A percentile compares a stretch with the other conserved stretches of the same genome.
These are phyloP conservation scores for Hymenoscyphus salicellus DNA, from an alignment of 2,329 filamentous ascomycete genomes.

Conservation along the genomic window DNA sequence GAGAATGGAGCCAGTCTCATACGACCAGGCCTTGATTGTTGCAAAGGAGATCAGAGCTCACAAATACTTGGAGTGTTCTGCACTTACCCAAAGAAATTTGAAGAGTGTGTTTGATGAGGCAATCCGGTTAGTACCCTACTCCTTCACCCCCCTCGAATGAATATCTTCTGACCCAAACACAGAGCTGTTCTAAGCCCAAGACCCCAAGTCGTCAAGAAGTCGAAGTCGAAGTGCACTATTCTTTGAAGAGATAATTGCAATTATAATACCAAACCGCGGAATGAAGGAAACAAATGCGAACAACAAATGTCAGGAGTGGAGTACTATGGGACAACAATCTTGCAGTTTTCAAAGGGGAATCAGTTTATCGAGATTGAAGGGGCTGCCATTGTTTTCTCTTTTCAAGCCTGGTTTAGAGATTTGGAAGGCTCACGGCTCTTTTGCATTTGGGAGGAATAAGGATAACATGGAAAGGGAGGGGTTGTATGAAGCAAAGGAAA, in stretches of 20 bases:
- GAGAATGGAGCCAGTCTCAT: constrained; percentile 95
- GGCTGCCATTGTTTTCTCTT: constrained; percentile 18
- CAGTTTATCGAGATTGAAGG: constrained; percentile 9
- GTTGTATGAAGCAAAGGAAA: not conserved
- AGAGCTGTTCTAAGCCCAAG: constrained; percentile 72
- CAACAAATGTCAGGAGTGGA: constrained; percentile 2
- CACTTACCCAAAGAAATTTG: constrained; percentile 90
- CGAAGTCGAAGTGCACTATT: constrained; percentile 66
- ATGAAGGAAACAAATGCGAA: constrained; percentile 7
- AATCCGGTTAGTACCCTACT: constrained; percentile 68
- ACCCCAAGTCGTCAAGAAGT: constrained; percentile 55
- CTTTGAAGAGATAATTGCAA: constrained; percentile 44
- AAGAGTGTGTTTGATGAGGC: constrained; percentile 99
- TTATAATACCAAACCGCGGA: not conserved
- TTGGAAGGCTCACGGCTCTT: constrained; percentile 21
- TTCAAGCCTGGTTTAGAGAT: constrained; percentile 14
- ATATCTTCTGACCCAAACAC: constrained; percentile 23
- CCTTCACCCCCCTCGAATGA: not conserved
- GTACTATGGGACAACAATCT: constrained; percentile 17
- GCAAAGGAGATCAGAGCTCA: constrained; percentile 93
- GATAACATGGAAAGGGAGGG: not conserved
- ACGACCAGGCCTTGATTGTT: constrained; percentile 83
- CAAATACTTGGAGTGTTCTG: constrained; percentile 98
- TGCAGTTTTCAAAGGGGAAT: not conserved
- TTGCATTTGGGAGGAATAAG: constrained; percentile 6